phyloP scores from a whole-genome alignment of 768 basidiomycete genomes.

The Phlebiopsis gigantea region DNA sequence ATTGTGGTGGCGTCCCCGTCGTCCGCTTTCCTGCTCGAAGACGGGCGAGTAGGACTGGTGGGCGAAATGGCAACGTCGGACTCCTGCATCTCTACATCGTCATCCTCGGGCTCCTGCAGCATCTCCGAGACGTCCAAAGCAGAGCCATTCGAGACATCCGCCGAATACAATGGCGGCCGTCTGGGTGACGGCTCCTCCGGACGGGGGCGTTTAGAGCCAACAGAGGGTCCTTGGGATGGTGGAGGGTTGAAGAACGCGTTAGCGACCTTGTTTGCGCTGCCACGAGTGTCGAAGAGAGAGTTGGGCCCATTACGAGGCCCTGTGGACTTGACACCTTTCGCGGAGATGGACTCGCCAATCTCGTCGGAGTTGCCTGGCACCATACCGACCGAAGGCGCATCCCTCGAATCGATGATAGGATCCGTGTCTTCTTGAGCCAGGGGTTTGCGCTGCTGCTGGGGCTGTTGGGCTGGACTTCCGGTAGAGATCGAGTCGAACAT shows the following conservation, averaged over 20 bases:
- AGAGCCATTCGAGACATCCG: conserved; percentile 5
- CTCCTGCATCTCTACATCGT: conserved; percentile 6
- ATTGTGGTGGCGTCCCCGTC: conserved; percentile 13
- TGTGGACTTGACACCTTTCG: neutral
- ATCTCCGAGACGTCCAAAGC: conserved; percentile 2
- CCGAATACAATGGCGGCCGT: conserved; percentile 1
- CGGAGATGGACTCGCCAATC: neutral
- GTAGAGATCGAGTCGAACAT: conserved; percentile 12
- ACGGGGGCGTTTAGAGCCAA: conserved; percentile 14
- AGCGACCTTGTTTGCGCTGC: conserved; percentile 45
- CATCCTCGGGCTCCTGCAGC: neutral
- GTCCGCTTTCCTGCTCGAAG: conserved; percentile 10
- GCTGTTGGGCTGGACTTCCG: neutral
- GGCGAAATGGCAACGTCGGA: neutral
- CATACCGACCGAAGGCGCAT: neutral
- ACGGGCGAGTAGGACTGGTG: neutral
- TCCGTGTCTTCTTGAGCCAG: neutral
- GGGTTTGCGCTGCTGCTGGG: neutral
- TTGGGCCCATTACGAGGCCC: neutral
- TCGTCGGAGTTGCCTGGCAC: neutral
- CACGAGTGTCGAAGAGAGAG: conserved; percentile 36
- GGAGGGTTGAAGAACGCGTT: conserved; percentile 66
- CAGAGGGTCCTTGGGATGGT: conserved; percentile 2
- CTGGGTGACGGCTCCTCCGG: conserved; percentile 1
- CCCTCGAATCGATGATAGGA: conserved; percentile 1